These are phyloP conservation scores for Euphrasia confusa DNA, from an alignment of 257 asterid genomes.

Conservation along the genomic window DNA sequence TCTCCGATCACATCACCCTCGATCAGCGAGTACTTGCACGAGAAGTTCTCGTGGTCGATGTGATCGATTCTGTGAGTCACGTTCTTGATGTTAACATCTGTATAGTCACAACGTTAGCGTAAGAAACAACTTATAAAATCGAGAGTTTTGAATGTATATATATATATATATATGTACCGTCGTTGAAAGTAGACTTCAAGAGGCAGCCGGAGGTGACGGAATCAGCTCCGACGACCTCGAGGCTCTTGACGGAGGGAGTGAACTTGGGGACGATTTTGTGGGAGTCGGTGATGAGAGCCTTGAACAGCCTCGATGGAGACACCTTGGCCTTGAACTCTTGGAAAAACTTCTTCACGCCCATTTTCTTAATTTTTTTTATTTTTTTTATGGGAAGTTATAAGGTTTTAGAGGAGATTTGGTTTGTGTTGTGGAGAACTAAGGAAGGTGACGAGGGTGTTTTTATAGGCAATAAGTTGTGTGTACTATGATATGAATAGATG, in stretches of 20 bases:
- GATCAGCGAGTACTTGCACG: slow-evolving; percentile 23
- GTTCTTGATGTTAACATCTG: slow-evolving; percentile 22
- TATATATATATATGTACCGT: slow-evolving; percentile 6
- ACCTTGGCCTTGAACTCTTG: slow-evolving; percentile 29
- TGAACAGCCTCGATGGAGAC: slow-evolving; percentile 27
- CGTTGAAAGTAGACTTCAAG: slow-evolving; percentile 16
- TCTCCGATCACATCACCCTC: slow-evolving; percentile 31
- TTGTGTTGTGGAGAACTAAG: not conserved
- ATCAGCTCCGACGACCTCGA: slow-evolving; percentile 21
- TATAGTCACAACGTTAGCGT: not conserved
- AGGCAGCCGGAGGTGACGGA: slow-evolving; percentile 23
- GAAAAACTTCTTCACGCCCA: slow-evolving; percentile 22
- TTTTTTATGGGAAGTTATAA: not conserved
- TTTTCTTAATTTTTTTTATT: not conserved
- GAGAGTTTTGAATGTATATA: too few relatives aligned
- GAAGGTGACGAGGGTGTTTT: slow-evolving; percentile 1
- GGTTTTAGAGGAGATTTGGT: not conserved
- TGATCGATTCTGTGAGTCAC: slow-evolving; percentile 25
- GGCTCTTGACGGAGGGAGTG: slow-evolving; percentile 24
- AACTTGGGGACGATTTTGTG: slow-evolving; percentile 18
- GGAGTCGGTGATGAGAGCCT: slow-evolving; percentile 24
- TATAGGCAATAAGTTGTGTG: slow-evolving; percentile 1
- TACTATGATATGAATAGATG: not conserved
- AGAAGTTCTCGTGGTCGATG: slow-evolving; percentile 23
- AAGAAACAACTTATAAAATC: not conserved